A percentile compares a stretch with the other conserved stretches of the same genome.
These are phyloP conservation scores for Xylariaceae sp. DNA, from an alignment of 2,329 filamentous ascomycete species.

Conservation along the genomic window DNA sequence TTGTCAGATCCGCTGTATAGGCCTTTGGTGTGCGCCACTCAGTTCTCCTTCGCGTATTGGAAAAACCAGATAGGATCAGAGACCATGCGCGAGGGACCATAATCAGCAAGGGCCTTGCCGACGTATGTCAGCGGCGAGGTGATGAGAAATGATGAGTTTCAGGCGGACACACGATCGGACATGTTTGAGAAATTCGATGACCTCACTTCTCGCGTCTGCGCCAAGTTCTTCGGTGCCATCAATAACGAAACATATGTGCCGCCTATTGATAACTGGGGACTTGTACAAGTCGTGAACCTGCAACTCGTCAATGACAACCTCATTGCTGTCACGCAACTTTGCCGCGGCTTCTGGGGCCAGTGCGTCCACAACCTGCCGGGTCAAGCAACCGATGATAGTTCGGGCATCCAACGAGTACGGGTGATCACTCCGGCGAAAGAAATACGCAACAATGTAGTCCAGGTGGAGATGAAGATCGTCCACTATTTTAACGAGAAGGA, in stretches of 20 bases:
- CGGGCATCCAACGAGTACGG: background rate
- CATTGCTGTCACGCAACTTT: background rate
- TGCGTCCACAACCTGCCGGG: slow-evolving; percentile 9
- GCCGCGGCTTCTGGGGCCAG: background rate
- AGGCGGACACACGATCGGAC: background rate
- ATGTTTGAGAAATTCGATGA: slow-evolving; percentile 2
- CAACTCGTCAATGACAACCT: background rate
- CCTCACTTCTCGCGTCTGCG: background rate
- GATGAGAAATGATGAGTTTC: slow-evolving; percentile 10
- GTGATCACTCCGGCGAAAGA: slow-evolving; percentile 35
- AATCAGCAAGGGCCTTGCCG: background rate
- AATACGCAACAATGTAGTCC: slow-evolving; percentile 14
- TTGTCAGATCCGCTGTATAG: background rate
- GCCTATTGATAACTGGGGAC: no score
- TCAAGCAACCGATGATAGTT: slow-evolving; percentile 14
- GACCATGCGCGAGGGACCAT: no score
- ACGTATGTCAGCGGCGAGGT: background rate
- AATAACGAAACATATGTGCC: slow-evolving; percentile 1
- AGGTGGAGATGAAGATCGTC: slow-evolving; percentile 35
- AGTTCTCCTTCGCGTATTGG: background rate
- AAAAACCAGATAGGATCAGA: background rate
- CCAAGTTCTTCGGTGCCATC: slow-evolving; percentile 11
- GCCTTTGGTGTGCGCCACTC: background rate
- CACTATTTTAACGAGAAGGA: slow-evolving; percentile 43
- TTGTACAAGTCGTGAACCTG: background rate